These are phyloP conservation scores for Prorocentrum cordatum DNA, from an alignment of 169 alveolate species.

Conservation along the genomic window DNA sequence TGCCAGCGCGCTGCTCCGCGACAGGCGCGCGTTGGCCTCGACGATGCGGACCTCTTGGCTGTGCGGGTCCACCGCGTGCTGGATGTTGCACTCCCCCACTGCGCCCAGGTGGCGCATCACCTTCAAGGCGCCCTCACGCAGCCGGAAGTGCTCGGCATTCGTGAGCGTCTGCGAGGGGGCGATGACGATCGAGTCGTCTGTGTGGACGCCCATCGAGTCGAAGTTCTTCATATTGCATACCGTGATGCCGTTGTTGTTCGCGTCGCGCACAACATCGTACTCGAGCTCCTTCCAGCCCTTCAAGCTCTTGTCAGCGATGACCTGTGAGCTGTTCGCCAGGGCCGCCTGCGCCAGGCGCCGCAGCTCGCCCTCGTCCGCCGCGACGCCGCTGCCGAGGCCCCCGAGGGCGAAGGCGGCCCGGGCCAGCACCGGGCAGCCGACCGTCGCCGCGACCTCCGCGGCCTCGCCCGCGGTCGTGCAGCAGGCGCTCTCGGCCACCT, in stretches of 20 bases:
- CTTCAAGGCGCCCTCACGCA: slow-evolving; percentile 81
- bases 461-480: slow-evolving; percentile 61
- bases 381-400: slow-evolving; percentile 67
- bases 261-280: slow-evolving; percentile 83
- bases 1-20: slow-evolving; percentile 85
- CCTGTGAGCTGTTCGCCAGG: slow-evolving; percentile 43
- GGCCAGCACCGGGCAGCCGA: slow-evolving; percentile 83
- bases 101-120: slow-evolving; percentile 83
- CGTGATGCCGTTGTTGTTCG: slow-evolving; percentile 82
- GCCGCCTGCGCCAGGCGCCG: background rate
- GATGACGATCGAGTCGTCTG: slow-evolving; percentile 87
- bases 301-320: slow-evolving; percentile 81
- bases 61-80: slow-evolving; percentile 83
- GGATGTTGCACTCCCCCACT: slow-evolving; percentile 88
- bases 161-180: slow-evolving; percentile 88
- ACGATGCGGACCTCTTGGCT: slow-evolving; percentile 77
- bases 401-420: slow-evolving; percentile 84
- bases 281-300: slow-evolving; percentile 89
- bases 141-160: slow-evolving; percentile 79
- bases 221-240: slow-evolving; percentile 86
- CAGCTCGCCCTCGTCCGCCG: slow-evolving; percentile 5
- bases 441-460: slow-evolving; percentile 70
- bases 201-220: slow-evolving; percentile 86
- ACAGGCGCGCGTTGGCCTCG: slow-evolving; percentile 81
- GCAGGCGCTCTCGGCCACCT: slow-evolving; percentile 78